Evolutionary conservation across 2,329 filamentous ascomycete genomes (phyloP).

Genomic region (Curvularia lunata): DNA sequence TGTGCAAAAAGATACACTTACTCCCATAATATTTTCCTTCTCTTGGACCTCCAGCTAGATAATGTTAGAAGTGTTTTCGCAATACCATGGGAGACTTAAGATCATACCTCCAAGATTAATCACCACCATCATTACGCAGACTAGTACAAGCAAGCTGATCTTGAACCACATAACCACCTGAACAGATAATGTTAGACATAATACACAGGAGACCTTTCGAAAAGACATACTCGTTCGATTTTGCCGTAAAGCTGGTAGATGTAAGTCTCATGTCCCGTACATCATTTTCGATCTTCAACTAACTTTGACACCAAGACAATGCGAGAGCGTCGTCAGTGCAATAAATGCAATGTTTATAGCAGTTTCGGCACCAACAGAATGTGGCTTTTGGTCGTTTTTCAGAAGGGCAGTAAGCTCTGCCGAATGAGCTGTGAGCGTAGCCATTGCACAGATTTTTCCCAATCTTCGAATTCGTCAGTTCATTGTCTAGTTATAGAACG

Average conservation of each 20-base stretch:
- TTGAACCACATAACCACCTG: slow-evolving; percentile 42
- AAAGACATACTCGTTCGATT: slow-evolving; percentile 32
- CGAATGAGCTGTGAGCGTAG: slow-evolving; percentile 30
- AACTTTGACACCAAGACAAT: slow-evolving; percentile 35
- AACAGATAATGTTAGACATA: background rate
- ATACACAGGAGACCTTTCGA: background rate
- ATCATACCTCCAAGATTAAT: slow-evolving; percentile 34
- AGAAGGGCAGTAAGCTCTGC: slow-evolving; percentile 29
- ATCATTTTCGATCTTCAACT: background rate
- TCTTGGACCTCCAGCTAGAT: slow-evolving; percentile 17
- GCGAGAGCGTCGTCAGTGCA: slow-evolving; percentile 30
- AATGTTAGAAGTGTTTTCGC: slow-evolving; percentile 1
- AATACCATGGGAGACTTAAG: slow-evolving; percentile 4
- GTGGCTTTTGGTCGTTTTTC: slow-evolving; percentile 18
- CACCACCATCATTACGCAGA: slow-evolving; percentile 36
- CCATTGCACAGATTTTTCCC: slow-evolving; percentile 33
- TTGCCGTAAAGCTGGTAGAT: slow-evolving; percentile 36
- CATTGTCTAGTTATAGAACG: background rate
- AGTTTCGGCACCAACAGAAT: slow-evolving; percentile 20
- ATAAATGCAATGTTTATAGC: slow-evolving; percentile 32
- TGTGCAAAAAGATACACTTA: background rate
- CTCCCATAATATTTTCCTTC: slow-evolving; percentile 19
- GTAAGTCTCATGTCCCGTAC: background rate
- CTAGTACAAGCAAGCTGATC: slow-evolving; percentile 34
- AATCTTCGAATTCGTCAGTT: slow-evolving; percentile 15